phyloP scores from a whole-genome alignment of 2,329 filamentous ascomycete species.

The Pestalotiopsis sp. region DNA sequence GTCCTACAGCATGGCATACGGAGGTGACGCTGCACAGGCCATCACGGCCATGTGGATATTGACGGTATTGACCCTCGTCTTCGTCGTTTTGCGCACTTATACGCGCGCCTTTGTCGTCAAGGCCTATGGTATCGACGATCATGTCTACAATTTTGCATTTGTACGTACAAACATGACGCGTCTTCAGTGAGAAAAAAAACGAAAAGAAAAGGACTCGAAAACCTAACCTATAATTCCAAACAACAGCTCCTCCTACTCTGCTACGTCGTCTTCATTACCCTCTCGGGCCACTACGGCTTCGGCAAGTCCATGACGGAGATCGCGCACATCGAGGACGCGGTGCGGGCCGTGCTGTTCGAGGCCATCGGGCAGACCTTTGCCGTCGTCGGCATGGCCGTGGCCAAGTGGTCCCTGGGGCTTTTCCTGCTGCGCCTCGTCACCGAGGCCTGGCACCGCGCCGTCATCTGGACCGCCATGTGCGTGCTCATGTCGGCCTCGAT shows the following conservation, averaged over 20 bases:
- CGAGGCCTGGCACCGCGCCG: conserved; percentile 15
- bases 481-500: conserved; percentile 8
- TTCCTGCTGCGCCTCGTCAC: conserved; percentile 17
- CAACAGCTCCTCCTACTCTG: conserved; percentile 15
- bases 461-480: conserved; percentile 15
- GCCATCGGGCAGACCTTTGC: conserved; percentile 15
- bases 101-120: conserved; percentile 10
- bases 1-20: neutral
- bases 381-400: conserved; percentile 15
- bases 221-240: too few relatives aligned
- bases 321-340: neutral
- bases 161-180: too few relatives aligned
- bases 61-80: conserved; percentile 6
- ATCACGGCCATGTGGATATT: conserved; percentile 17
- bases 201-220: too few relatives aligned
- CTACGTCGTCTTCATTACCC: conserved; percentile 11
- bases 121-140: conserved; percentile 13
- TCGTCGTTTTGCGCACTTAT: conserved; percentile 15
- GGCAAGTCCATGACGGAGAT: conserved; percentile 13
- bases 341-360: conserved; percentile 13
- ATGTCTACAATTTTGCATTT: conserved; percentile 12
- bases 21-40: neutral
- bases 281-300: conserved; percentile 15
- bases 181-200: too few relatives aligned
- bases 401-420: conserved; percentile 17